A percentile compares a stretch with the other conserved stretches of the same genome.
Conservation (phyloP, 1,284 basidiomycete species). For the Sanghuangporus weigelae region DNA sequence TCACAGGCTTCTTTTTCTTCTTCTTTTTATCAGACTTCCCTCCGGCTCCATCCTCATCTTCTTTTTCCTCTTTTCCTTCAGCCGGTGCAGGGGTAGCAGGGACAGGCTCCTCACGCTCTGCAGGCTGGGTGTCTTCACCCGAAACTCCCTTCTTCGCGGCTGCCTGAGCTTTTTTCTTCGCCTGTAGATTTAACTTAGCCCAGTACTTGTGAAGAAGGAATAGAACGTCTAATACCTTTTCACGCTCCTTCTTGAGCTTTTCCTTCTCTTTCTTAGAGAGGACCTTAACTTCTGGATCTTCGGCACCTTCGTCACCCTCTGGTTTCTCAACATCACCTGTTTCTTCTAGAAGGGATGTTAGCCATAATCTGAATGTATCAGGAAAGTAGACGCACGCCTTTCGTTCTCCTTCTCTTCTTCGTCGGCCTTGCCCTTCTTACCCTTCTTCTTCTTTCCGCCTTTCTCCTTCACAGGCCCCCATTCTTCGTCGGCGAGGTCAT, state of each 20-base stretch:
- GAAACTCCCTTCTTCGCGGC: slow-evolving; percentile 74
- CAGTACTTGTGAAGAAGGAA: slow-evolving; percentile 1
- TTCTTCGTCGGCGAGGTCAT: slow-evolving; percentile 64
- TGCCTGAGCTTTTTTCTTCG: slow-evolving; percentile 90
- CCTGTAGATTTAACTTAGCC: slow-evolving; percentile 40
- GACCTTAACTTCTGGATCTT: slow-evolving; percentile 40
- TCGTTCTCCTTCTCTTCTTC: slow-evolving; percentile 11
- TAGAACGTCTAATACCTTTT: slow-evolving; percentile 57
- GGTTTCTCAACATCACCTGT: neutral
- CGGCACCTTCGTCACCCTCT: slow-evolving; percentile 21
- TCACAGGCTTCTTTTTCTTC: slow-evolving; percentile 91
- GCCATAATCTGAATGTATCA: neutral
- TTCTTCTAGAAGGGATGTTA: neutral
- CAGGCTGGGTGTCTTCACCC: slow-evolving; percentile 26
- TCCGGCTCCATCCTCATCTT: slow-evolving; percentile 46
- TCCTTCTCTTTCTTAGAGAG: slow-evolving; percentile 90
- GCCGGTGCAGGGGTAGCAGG: slow-evolving; percentile 25
- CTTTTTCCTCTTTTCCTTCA: slow-evolving; percentile 46
- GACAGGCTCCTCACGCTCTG: slow-evolving; percentile 22
- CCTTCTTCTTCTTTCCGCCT: slow-evolving; percentile 42
- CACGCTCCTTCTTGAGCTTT: slow-evolving; percentile 88
- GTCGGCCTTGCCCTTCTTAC: slow-evolving; percentile 42
- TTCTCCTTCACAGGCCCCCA: slow-evolving; percentile 57
- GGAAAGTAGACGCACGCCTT: neutral
- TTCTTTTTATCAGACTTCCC: slow-evolving; percentile 66